Evolutionary conservation across 2,329 filamentous ascomycete species (phyloP).

Genomic region (Pleomassaria siparia): DNA sequence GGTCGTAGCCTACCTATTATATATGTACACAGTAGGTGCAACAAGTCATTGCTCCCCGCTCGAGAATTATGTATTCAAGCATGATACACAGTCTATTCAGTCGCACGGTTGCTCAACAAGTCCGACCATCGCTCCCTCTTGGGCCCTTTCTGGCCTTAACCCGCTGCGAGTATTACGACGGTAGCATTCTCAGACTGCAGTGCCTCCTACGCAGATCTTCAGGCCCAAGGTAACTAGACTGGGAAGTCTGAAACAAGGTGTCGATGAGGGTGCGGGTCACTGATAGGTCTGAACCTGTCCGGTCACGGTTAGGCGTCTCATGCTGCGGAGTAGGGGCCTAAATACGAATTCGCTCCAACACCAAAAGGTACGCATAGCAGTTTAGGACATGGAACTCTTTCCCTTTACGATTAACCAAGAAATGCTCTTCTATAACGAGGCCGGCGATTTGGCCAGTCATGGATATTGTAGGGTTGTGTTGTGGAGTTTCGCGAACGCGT

Average conservation of each 20-base stretch:
- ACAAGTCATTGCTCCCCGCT: too few species aligned
- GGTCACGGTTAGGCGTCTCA: constrained; percentile 11
- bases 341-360: constrained; percentile 8
- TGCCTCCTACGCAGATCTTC: neutral
- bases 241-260: constrained; percentile 1
- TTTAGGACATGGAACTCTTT: neutral
- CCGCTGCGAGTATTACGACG: too few species aligned
- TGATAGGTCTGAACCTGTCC: constrained; percentile 8
- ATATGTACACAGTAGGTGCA: too few species aligned
- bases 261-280: neutral
- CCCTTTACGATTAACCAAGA: neutral
- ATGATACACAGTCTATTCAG: too few species aligned
- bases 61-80: too few species aligned
- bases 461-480: too few species aligned
- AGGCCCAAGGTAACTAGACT: neutral
- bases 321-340: constrained; percentile 3
- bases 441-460: neutral
- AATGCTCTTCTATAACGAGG: neutral
- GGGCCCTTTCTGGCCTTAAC: neutral
- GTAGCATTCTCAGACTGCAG: neutral
- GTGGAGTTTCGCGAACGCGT: too few species aligned
- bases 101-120: too few species aligned
- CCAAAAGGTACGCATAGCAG: neutral
- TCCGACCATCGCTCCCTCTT: too few species aligned
- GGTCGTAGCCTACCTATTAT: too few species aligned